Percentiles rank a stretch among this genome's conserved stretches.
Conservation (phyloP, 768 basidiomycete genomes). For the Kwoniella sp. region DNA sequence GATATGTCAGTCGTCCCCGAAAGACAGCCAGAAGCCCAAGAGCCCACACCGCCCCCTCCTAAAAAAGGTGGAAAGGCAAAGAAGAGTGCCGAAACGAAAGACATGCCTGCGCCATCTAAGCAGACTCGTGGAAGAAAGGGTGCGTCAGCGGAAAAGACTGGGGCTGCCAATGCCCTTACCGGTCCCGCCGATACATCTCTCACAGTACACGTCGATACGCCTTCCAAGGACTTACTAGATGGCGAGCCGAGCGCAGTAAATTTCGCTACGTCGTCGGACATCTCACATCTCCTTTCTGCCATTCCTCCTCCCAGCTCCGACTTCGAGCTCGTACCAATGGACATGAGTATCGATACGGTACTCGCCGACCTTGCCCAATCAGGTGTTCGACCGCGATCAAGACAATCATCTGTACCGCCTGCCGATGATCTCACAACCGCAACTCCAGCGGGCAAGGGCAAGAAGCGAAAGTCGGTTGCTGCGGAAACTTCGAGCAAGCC, state of each 20-base stretch:
- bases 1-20: background rate
- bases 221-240: background rate
- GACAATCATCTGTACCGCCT: background rate
- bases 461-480: conserved; percentile 7
- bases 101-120: background rate
- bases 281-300: background rate
- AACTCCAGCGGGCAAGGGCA: background rate
- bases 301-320: background rate
- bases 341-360: conserved; percentile 10
- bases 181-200: background rate
- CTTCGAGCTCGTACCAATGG: conserved; percentile 6
- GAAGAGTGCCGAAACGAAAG: background rate
- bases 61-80: background rate
- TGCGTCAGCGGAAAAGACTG: background rate
- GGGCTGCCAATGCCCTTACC: background rate
- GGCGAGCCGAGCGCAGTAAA: background rate
- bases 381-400: conserved; percentile 6
- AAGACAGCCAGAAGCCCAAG: background rate
- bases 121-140: background rate
- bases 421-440: too few species aligned
- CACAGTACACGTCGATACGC: background rate
- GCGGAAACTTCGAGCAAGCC: background rate
- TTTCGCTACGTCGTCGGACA: background rate
- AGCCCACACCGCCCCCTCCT: background rate
- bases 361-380: conserved; percentile 10